Evolutionary conservation across 2,329 filamentous ascomycete species (phyloP).

Genomic region (Calonectria pseudoreteaudii): DNA sequence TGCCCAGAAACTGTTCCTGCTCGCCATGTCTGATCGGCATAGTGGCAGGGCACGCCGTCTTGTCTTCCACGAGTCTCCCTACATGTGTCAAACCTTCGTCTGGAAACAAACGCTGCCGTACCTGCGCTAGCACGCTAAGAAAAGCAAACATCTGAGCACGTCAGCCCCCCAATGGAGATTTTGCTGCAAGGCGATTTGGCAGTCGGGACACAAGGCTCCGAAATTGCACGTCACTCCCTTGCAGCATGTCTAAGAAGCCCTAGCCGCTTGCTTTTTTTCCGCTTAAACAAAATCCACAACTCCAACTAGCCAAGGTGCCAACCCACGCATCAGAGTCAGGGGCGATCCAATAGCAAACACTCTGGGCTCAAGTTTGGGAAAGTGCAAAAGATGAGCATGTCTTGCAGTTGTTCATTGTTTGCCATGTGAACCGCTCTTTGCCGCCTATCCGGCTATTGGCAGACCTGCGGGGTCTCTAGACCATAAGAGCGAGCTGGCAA

Average conservation of each 20-base stretch:
- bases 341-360: neutral
- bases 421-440: neutral
- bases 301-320: neutral
- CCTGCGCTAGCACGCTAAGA: neutral
- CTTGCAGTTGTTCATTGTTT: neutral
- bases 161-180: neutral
- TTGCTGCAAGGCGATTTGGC: conserved; percentile 3
- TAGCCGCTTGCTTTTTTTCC: conserved; percentile 6
- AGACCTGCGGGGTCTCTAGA: neutral
- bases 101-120: neutral
- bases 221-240: conserved; percentile 7
- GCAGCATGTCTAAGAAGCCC: neutral
- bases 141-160: neutral
- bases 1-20: neutral
- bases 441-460: neutral
- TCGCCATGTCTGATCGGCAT: neutral
- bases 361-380: neutral
- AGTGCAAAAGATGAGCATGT: neutral
- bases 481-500: neutral
- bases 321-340: neutral
- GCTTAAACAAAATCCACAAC: neutral
- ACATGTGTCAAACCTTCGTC: neutral
- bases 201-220: neutral
- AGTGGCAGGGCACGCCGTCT: neutral
- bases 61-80: conserved; percentile 3